Percentiles rank a stretch among this genome's conserved stretches.
Conservation (phyloP, 2,329 filamentous ascomycete genomes). For the Scytalidium sp. region DNA sequence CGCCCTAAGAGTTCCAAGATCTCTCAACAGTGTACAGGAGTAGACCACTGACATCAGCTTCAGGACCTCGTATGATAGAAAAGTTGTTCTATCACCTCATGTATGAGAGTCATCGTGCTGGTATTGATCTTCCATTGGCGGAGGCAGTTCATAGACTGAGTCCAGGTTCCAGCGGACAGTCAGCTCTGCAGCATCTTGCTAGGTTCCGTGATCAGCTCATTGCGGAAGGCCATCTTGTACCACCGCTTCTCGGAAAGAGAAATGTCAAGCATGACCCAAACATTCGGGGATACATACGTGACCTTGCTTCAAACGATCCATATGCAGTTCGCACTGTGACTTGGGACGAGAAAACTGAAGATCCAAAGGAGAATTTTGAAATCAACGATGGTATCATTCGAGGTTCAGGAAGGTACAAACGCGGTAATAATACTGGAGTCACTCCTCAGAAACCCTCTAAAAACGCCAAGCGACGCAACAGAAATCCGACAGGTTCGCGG, state of each 20-base stretch:
- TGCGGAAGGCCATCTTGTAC: slow-evolving; percentile 25
- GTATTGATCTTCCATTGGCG: slow-evolving; percentile 21
- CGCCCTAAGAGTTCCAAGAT: too few relatives aligned
- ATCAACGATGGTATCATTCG: slow-evolving; percentile 13
- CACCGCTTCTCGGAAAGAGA: slow-evolving; percentile 20
- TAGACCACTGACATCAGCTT: too few relatives aligned
- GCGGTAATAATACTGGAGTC: slow-evolving; percentile 1
- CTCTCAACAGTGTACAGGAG: too few relatives aligned
- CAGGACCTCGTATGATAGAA: slow-evolving; percentile 44
- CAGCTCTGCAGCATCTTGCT: slow-evolving; percentile 18
- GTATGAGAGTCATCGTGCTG: slow-evolving; percentile 32
- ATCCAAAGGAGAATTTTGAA: slow-evolving; percentile 16
- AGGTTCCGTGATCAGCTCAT: slow-evolving; percentile 21
- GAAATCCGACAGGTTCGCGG: background rate
- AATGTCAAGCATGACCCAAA: slow-evolving; percentile 2
- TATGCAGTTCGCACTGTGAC: slow-evolving; percentile 8
- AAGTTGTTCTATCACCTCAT: slow-evolving; percentile 39
- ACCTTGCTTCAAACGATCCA: slow-evolving; percentile 8
- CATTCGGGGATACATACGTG: slow-evolving; percentile 22
- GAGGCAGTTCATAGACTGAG: slow-evolving; percentile 19
- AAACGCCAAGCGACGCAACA: slow-evolving; percentile 1
- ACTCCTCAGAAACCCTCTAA: background rate
- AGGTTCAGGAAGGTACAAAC: slow-evolving; percentile 24
- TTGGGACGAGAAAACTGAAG: slow-evolving; percentile 17
- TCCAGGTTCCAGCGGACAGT: slow-evolving; percentile 19